Conservation (phyloP, 768 basidiomycete genomes). For the Psilocybe cubensis region DNA sequence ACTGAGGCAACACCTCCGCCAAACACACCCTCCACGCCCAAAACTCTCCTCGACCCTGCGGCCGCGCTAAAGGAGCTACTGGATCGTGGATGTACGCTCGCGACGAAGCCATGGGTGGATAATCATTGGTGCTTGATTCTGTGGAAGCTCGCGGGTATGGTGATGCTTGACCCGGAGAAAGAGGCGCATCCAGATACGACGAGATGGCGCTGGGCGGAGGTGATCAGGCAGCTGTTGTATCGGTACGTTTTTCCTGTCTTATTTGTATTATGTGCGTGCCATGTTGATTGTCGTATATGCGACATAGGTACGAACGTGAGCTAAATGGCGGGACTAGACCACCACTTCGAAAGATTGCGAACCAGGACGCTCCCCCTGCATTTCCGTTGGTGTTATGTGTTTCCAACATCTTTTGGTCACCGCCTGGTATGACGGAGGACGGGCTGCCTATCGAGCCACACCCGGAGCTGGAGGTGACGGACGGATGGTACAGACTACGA, state of each 20-base stretch:
- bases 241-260: constrained; percentile 50
- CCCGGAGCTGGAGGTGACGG: constrained; percentile 87
- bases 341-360: constrained; percentile 76
- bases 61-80: constrained; percentile 61
- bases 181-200: constrained; percentile 48
- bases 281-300: neutral
- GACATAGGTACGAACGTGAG: constrained; percentile 84
- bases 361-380: constrained; percentile 80
- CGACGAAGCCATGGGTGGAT: constrained; percentile 80
- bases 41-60: constrained; percentile 45
- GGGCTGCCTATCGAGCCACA: constrained; percentile 38
- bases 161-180: constrained; percentile 67
- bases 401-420: constrained; percentile 66
- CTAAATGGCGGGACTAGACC: constrained; percentile 79
- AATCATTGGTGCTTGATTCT: constrained; percentile 92
- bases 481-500: constrained; percentile 93
- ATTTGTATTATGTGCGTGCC: neutral
- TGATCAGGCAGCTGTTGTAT: constrained; percentile 83
- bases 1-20: constrained; percentile 31
- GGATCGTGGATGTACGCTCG: constrained; percentile 64
- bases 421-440: constrained; percentile 38
- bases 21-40: constrained; percentile 19
- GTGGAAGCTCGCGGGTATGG: constrained; percentile 94
- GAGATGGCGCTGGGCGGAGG: constrained; percentile 85
- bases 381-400: constrained; percentile 87